Evolutionary conservation across 768 basidiomycete genomes (phyloP).

Genomic region (Tephrocybe rancida): DNA sequence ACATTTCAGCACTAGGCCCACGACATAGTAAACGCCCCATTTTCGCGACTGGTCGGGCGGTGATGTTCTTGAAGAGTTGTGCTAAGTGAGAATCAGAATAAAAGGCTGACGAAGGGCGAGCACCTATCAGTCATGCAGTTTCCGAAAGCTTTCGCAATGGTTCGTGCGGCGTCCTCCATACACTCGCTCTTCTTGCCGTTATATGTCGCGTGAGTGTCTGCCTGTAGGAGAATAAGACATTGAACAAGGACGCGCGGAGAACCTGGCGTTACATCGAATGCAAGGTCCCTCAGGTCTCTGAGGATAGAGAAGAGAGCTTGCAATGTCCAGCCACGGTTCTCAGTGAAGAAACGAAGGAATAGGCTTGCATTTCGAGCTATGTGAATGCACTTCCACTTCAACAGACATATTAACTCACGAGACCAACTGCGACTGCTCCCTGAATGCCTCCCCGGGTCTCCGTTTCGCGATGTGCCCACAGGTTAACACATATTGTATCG

Average conservation of each 20-base stretch:
- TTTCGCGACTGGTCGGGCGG: conserved; percentile 74
- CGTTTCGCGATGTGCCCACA: conserved; percentile 71
- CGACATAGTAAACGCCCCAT: conserved; percentile 93
- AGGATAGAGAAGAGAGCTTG: conserved; percentile 82
- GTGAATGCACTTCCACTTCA: background rate
- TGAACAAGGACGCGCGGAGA: background rate
- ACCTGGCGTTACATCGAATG: conserved; percentile 65
- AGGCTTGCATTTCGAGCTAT: conserved; percentile 38
- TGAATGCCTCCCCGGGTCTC: conserved; percentile 73
- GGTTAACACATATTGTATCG: conserved; percentile 79
- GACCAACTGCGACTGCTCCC: conserved; percentile 75
- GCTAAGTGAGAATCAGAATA: background rate
- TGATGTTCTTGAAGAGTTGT: conserved; percentile 49
- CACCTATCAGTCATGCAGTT: conserved; percentile 81
- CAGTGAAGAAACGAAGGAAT: conserved; percentile 80
- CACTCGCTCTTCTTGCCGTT: conserved; percentile 59
- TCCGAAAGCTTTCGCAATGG: conserved; percentile 88
- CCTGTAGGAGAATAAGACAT: conserved; percentile 35
- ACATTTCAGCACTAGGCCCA: conserved; percentile 87
- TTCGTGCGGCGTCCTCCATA: conserved; percentile 87
- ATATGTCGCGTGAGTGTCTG: conserved; percentile 61
- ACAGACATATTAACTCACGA: conserved; percentile 53
- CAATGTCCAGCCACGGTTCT: conserved; percentile 85
- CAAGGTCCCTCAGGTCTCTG: conserved; percentile 81
- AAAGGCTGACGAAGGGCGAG: background rate